Evolutionary conservation across 345 rosid species (phyloP), one percentile per base, ranked within the genome.

Genomic region (Microthlaspi erraticum): DNA sequence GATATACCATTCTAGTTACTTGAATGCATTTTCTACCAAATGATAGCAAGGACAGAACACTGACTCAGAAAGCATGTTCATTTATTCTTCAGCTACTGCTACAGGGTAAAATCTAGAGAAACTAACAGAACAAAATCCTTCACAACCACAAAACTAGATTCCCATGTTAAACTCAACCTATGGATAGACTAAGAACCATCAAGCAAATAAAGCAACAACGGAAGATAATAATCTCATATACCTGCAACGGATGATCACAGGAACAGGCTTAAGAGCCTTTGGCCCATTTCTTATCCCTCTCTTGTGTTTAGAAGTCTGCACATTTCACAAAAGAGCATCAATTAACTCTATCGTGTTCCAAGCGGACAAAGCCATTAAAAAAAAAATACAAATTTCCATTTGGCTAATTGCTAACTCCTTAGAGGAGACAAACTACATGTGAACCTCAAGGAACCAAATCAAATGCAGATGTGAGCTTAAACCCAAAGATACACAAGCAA

Each of bases 191-290:
- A 62, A 34, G 11, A 14, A 52, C 1, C 38, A 63, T 37, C 3
- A 72, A 64, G 56, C 44, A 17, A 10, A 64, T 38, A 56, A 46
- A 31, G 5, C 12, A 56, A 55, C 50, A 72, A 37, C 31, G 37
- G 34, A 64, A 45, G 12, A 34, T 13, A 42, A 26, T 18, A 42
- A 26, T 18, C 14, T 16, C 80, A 82, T 75, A 82, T 75, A 94
- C 99, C 67, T 87, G 92, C 99, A 94, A 41, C 96, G 88, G 66
- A 94, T 69, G 51, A 89, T 94, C 7, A 94, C 96, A 3, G 96
- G 99, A 64, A 45, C 49, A 19, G 97, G 99, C 75, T 91, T 94
- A 78, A 91, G 84, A 73, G 98, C 97, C 80, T 82, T 94, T 17
- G 97, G 99, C 16, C 96, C 77, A 32, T 73, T 73, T 58, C 77